A percentile compares a stretch with the other conserved stretches of the same genome.
Conservation (phyloP, 257 asterid species). For the Coffea canephora region DNA sequence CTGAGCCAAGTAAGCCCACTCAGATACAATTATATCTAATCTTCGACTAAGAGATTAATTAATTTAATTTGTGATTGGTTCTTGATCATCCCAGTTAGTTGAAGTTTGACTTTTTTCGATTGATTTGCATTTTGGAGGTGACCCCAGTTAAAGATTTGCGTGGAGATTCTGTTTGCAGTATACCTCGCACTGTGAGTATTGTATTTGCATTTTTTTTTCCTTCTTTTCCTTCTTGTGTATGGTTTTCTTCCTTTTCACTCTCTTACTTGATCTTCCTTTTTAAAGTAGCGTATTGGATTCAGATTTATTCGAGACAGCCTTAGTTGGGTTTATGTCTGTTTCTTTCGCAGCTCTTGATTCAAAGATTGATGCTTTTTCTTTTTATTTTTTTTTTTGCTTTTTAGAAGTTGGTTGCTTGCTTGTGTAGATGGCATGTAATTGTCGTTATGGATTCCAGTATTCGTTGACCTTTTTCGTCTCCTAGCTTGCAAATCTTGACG, state of each 20-base stretch:
- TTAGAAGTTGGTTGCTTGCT: not conserved
- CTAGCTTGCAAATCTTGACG: slow-evolving; percentile 9
- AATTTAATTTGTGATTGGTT: slow-evolving; percentile 12
- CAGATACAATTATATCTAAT: slow-evolving; percentile 13
- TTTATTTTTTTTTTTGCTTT: not conserved
- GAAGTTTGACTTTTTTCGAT: slow-evolving; percentile 21
- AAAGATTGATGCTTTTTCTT: slow-evolving; percentile 7
- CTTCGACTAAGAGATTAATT: slow-evolving; percentile 9
- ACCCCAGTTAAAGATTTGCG: slow-evolving; percentile 5
- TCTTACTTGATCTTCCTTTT: not conserved
- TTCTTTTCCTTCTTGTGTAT: not conserved
- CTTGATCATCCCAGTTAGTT: slow-evolving; percentile 17
- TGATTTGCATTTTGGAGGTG: slow-evolving; percentile 25
- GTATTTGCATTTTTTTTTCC: not conserved
- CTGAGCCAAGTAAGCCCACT: slow-evolving; percentile 32
- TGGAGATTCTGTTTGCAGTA: slow-evolving; percentile 2
- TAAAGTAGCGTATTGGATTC: not conserved
- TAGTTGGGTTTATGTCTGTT: slow-evolving; percentile 1
- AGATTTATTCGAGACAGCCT: slow-evolving; percentile 3
- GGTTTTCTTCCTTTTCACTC: not conserved
- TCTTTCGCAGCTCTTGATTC: not conserved
- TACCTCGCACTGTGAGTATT: not conserved
- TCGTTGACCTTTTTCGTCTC: not conserved
- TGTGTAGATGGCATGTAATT: not conserved
- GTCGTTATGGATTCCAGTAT: not conserved